These are phyloP conservation scores for Ilyonectria sp. DNA, from an alignment of 2,329 filamentous ascomycete species.

Conservation along the genomic window DNA sequence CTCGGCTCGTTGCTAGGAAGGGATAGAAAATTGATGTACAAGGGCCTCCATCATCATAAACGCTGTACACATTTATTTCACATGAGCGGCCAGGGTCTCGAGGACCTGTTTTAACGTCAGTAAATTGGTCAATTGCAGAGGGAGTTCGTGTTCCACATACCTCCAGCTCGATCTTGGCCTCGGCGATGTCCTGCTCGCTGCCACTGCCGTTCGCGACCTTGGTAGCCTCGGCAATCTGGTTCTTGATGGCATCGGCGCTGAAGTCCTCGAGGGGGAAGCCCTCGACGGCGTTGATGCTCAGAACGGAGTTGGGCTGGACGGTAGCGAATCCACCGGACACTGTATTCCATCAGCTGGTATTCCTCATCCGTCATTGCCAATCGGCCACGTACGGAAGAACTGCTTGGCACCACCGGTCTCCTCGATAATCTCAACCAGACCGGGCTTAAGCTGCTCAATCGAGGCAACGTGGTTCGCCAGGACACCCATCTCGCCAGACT, in stretches of 20 bases:
- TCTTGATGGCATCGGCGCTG: constrained; percentile 89
- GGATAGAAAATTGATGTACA: constrained; percentile 61
- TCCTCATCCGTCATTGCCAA: constrained; percentile 17
- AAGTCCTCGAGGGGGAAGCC: constrained; percentile 96
- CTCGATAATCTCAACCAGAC: constrained; percentile 94
- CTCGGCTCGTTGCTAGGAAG: constrained; percentile 54
- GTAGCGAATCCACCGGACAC: constrained; percentile 97
- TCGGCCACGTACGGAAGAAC: constrained; percentile 88
- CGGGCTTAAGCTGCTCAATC: constrained; percentile 99
- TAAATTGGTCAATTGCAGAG: constrained; percentile 24
- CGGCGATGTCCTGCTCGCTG: constrained; percentile 97
- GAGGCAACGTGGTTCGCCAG: constrained; percentile 98
- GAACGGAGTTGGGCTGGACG: constrained; percentile 92
- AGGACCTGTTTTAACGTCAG: constrained; percentile 75
- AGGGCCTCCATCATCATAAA: constrained; percentile 58
- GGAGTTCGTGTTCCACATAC: constrained; percentile 61
- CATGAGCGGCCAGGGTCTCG: constrained; percentile 84
- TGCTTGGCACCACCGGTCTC: constrained; percentile 92
- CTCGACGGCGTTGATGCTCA: constrained; percentile 99
- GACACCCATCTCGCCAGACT: constrained; percentile 99
- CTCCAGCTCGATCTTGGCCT: constrained; percentile 99
- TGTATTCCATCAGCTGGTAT: constrained; percentile 56
- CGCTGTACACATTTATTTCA: constrained; percentile 80
- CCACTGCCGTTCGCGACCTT: constrained; percentile 93
- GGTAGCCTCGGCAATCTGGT: constrained; percentile 94